Evolutionary conservation across 768 basidiomycete genomes (phyloP).

Genomic region (Peribolospora kevripleyi): DNA sequence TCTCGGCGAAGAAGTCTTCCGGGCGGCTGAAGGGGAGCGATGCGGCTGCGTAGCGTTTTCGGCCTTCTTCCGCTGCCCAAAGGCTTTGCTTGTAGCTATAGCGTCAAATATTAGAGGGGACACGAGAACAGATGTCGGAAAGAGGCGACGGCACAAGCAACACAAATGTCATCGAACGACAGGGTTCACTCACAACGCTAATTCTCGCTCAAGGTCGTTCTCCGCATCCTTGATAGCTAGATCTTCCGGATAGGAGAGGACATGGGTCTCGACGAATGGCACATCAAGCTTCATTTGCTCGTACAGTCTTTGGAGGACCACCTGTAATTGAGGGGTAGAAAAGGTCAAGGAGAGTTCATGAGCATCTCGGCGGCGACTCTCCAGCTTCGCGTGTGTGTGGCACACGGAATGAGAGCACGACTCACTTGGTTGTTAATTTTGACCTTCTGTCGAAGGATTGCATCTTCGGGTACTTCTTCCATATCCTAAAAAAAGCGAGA

Average conservation of each 20-base stretch:
- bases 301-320: constrained; percentile 40
- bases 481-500: constrained; percentile 14
- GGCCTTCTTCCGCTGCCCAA: constrained; percentile 51
- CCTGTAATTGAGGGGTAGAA: not conserved
- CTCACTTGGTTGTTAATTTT: constrained; percentile 57
- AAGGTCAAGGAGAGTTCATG: constrained; percentile 1
- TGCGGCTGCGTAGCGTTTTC: constrained; percentile 27
- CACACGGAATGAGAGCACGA: constrained; percentile 3
- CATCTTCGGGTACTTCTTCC: constrained; percentile 32
- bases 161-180: not conserved
- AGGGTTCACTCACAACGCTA: constrained; percentile 52
- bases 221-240: constrained; percentile 46
- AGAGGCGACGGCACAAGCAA: not conserved
- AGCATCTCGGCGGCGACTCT: constrained; percentile 9
- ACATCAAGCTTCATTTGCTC: constrained; percentile 4
- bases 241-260: constrained; percentile 42
- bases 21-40: constrained; percentile 67
- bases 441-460: constrained; percentile 54
- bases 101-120: not conserved
- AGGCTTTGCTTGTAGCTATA: constrained; percentile 85
- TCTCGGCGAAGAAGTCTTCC: constrained; percentile 86
- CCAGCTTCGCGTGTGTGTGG: constrained; percentile 4
- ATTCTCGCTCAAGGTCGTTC: constrained; percentile 79
- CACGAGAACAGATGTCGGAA: not conserved
- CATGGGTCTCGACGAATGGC: constrained; percentile 35